Evolutionary conservation across 441 rosid genomes (phyloP).

Genomic region (Syzygium syzygioides): DNA sequence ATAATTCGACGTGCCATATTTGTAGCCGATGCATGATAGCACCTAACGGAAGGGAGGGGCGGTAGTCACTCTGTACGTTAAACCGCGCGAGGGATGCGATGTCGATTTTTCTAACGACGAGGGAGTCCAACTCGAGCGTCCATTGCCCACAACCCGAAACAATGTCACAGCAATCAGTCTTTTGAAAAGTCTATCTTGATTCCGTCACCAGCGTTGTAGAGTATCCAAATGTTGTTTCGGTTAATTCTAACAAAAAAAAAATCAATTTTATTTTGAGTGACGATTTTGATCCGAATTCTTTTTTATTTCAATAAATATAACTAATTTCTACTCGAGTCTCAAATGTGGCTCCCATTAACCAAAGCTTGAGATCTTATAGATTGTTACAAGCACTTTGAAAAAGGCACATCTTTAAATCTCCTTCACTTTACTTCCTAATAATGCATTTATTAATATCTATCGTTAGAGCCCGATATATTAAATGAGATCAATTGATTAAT

Average conservation of each 20-base stretch:
- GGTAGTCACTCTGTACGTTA: not conserved
- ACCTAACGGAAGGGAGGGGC: not conserved
- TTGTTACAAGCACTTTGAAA: too few relatives aligned
- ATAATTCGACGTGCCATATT: not conserved
- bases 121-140: not conserved
- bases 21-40: not conserved
- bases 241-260: too few relatives aligned
- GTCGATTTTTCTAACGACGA: not conserved
- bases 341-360: too few relatives aligned
- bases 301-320: too few relatives aligned
- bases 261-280: rapidly evolving
- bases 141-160: not conserved
- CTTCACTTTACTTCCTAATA: too few relatives aligned
- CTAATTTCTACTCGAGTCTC: too few relatives aligned
- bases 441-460: too few relatives aligned
- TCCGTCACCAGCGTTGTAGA: not conserved
- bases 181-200: not conserved
- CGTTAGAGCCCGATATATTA: too few relatives aligned
- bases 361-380: too few relatives aligned
- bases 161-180: not conserved
- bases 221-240: not conserved
- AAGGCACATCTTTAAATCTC: too few relatives aligned
- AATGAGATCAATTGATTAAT: too few relatives aligned
- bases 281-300: rapidly evolving
- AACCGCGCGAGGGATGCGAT: rapidly evolving